Conservation (phyloP, 2,329 filamentous ascomycete genomes). For the Anthostomella pinea region DNA sequence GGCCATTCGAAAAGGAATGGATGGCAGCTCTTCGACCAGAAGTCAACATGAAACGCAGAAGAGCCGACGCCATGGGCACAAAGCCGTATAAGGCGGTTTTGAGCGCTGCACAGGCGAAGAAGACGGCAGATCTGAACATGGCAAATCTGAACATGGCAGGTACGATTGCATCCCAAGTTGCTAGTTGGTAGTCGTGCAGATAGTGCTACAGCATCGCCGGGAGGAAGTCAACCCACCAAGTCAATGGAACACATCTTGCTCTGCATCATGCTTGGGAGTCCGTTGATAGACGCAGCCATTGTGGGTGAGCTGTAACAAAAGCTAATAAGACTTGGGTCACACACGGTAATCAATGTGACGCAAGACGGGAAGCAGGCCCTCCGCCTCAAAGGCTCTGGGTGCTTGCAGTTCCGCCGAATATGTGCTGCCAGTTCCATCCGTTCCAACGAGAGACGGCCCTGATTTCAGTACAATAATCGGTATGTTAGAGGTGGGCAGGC, state of each 20-base stretch:
- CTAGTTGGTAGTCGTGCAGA: too few species aligned
- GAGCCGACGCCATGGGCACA: background rate
- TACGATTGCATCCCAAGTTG: background rate
- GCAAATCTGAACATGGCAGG: background rate
- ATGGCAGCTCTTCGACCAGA: slow-evolving; percentile 9
- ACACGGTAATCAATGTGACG: slow-evolving; percentile 2
- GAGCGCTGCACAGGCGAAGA: slow-evolving; percentile 1
- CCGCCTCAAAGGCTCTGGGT: background rate
- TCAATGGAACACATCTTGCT: too few species aligned
- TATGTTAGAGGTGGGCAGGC: too few species aligned
- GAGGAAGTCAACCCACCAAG: too few species aligned
- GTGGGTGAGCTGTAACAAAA: too few species aligned
- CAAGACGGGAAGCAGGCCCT: background rate
- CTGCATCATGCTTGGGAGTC: too few species aligned
- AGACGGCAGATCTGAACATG: background rate
- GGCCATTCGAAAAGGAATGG: slow-evolving; percentile 13
- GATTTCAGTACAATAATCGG: too few species aligned
- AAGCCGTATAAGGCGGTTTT: background rate
- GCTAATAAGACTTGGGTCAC: too few species aligned
- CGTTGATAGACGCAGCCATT: too few species aligned
- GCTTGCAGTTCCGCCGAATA: background rate
- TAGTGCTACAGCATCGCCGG: too few species aligned
- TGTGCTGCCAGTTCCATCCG: too few species aligned
- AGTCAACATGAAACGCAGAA: background rate
- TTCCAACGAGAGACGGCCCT: too few species aligned